Percentiles rank a stretch among this genome's conserved stretches.
Conservation (phyloP, 2,329 filamentous ascomycete genomes). For the Aspergillus spinulosporus region DNA sequence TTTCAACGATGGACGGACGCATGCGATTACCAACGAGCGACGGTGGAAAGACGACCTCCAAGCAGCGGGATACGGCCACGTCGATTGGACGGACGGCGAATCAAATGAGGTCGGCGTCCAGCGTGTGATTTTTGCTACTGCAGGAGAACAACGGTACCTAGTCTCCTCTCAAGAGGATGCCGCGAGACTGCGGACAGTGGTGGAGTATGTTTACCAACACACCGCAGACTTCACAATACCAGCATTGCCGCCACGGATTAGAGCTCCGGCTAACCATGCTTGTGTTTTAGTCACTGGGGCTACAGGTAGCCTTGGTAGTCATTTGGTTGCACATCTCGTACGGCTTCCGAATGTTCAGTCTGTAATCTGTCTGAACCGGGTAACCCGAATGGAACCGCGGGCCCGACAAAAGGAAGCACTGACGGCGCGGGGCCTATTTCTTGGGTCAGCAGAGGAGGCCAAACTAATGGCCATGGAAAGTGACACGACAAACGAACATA, state of each 20-base stretch:
- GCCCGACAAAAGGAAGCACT: slow-evolving; percentile 40
- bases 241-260: too few species aligned
- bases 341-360: slow-evolving; percentile 29
- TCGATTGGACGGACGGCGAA: slow-evolving; percentile 37
- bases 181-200: slow-evolving; percentile 20
- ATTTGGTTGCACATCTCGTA: slow-evolving; percentile 42
- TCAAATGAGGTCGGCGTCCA: slow-evolving; percentile 27
- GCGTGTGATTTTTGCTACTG: slow-evolving; percentile 28
- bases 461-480: slow-evolving; percentile 52
- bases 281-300: slow-evolving; percentile 46
- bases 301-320: slow-evolving; percentile 43
- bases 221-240: slow-evolving; percentile 24
- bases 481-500: slow-evolving; percentile 49
- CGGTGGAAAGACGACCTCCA: slow-evolving; percentile 32
- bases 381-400: slow-evolving; percentile 26
- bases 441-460: slow-evolving; percentile 19
- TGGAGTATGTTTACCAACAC: slow-evolving; percentile 28
- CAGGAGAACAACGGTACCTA: slow-evolving; percentile 15
- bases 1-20: slow-evolving; percentile 39
- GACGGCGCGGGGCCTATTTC: slow-evolving; percentile 24
- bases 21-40: slow-evolving; percentile 27
- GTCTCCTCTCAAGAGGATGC: slow-evolving; percentile 6
- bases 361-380: slow-evolving; percentile 53
- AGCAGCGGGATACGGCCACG: slow-evolving; percentile 33
- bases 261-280: background rate